Evolutionary conservation across 1,284 basidiomycete genomes (phyloP).

Genomic region (Apiotrichum gamsii): DNA sequence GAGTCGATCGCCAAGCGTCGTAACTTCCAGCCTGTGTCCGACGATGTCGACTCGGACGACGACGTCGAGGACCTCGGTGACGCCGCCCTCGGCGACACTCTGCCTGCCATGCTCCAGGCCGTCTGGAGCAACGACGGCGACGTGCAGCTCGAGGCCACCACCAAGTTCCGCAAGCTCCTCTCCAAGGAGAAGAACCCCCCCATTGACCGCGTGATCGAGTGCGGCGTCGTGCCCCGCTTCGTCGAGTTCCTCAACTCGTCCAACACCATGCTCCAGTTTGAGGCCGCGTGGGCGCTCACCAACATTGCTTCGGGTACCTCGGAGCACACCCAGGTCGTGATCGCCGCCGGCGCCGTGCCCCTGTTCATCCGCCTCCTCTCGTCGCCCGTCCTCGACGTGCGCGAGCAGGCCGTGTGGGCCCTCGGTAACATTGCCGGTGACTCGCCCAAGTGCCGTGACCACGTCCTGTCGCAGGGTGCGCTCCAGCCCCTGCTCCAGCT

Average conservation of each 20-base stretch:
- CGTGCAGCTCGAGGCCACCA: slow-evolving; percentile 86
- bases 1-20: slow-evolving; percentile 94
- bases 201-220: slow-evolving; percentile 98
- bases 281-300: slow-evolving; percentile 98
- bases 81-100: slow-evolving; percentile 51
- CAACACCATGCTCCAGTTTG: slow-evolving; percentile 98
- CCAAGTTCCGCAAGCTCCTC: slow-evolving; percentile 92
- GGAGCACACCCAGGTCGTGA: slow-evolving; percentile 97
- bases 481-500: slow-evolving; percentile 52
- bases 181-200: slow-evolving; percentile 99
- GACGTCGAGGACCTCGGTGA: slow-evolving; percentile 57
- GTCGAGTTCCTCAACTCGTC: slow-evolving; percentile 85
- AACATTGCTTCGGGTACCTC: slow-evolving; percentile 99
- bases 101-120: slow-evolving; percentile 72
- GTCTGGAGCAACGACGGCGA: slow-evolving; percentile 90
- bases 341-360: slow-evolving; percentile 89
- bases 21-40: slow-evolving; percentile 71
- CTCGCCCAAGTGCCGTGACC: slow-evolving; percentile 88
- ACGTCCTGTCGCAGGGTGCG: slow-evolving; percentile 56
- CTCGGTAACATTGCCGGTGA: slow-evolving; percentile 95
- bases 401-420: slow-evolving; percentile 96
- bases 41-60: slow-evolving; percentile 71
- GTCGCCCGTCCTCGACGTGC: slow-evolving; percentile 79
- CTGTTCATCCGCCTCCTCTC: slow-evolving; percentile 90
- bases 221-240: slow-evolving; percentile 94